These are phyloP conservation scores for Pugionium cornutum DNA, from an alignment of 345 rosid genomes.

Conservation along the genomic window DNA sequence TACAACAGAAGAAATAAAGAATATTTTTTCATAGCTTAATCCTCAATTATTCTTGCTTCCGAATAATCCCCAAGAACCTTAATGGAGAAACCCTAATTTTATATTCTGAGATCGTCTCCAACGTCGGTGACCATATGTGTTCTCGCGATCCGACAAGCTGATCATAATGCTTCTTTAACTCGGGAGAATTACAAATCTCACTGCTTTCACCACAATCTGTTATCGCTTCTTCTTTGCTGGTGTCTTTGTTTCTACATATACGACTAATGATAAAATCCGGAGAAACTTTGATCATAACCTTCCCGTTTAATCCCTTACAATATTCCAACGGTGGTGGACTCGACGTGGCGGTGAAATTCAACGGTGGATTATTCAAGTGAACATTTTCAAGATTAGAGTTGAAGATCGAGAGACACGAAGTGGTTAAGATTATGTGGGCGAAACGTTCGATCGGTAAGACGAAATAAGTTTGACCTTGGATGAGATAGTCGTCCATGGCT, in stretches of 20 bases:
- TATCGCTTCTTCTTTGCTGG: slow-evolving; percentile 16
- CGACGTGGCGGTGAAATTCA: slow-evolving; percentile 46
- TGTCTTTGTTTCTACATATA: slow-evolving; percentile 31
- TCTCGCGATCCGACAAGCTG: slow-evolving; percentile 68
- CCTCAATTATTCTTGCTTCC: slow-evolving; percentile 50
- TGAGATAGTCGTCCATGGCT: slow-evolving; percentile 65
- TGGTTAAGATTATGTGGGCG: slow-evolving; percentile 48
- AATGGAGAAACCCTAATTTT: slow-evolving; percentile 71
- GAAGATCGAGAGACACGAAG: slow-evolving; percentile 62
- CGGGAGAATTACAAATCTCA: slow-evolving; percentile 83
- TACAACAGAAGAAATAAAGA: not conserved
- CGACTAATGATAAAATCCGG: slow-evolving; percentile 57
- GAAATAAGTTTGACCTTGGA: slow-evolving; percentile 72
- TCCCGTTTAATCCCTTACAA: slow-evolving; percentile 47
- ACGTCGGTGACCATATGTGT: slow-evolving; percentile 82
- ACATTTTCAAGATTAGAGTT: slow-evolving; percentile 39
- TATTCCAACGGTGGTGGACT: slow-evolving; percentile 61
- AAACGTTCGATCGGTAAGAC: slow-evolving; percentile 76
- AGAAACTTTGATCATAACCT: slow-evolving; percentile 55
- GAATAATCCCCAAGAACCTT: slow-evolving; percentile 52
- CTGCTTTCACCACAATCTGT: slow-evolving; percentile 22
- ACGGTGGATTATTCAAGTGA: slow-evolving; percentile 24
- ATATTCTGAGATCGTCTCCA: slow-evolving; percentile 75
- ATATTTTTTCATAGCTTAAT: not conserved
- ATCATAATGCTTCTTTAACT: slow-evolving; percentile 83